A percentile compares a stretch with the other conserved stretches of the same genome.
Conservation (phyloP, 345 rosid species). For the Toxicodendron radicans region DNA sequence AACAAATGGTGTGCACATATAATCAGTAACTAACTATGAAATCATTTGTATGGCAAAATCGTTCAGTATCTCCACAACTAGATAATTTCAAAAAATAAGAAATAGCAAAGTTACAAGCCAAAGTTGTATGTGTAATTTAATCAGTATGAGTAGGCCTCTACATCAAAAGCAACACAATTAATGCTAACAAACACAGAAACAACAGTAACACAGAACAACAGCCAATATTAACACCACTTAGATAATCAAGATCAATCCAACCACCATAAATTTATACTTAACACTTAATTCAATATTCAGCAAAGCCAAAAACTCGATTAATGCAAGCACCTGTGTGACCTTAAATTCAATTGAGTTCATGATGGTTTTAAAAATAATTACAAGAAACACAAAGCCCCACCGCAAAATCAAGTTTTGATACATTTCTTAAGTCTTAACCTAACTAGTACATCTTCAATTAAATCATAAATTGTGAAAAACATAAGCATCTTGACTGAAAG, state of each 20-base stretch:
- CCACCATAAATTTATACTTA: neutral
- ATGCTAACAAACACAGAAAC: conserved; percentile 1
- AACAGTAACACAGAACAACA: neutral
- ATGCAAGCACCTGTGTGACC: neutral
- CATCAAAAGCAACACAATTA: neutral
- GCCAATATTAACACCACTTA: neutral
- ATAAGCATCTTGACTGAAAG: neutral
- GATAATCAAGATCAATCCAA: neutral
- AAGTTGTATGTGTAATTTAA: neutral
- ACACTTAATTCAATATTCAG: too few species aligned
- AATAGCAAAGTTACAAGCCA: neutral
- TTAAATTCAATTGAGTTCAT: neutral
- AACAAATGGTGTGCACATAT: neutral
- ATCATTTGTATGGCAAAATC: neutral
- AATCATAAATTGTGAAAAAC: neutral
- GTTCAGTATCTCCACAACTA: neutral
- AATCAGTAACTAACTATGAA: neutral
- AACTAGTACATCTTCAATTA: neutral
- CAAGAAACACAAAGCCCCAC: neutral
- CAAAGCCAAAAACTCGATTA: neutral
- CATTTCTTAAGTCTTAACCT: neutral
- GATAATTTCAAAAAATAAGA: neutral
- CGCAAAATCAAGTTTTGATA: neutral
- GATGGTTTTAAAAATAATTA: neutral
- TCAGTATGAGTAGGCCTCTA: neutral